These are phyloP conservation scores for Fagus crenata DNA, from an alignment of 306 rosid species.

Conservation along the genomic window DNA sequence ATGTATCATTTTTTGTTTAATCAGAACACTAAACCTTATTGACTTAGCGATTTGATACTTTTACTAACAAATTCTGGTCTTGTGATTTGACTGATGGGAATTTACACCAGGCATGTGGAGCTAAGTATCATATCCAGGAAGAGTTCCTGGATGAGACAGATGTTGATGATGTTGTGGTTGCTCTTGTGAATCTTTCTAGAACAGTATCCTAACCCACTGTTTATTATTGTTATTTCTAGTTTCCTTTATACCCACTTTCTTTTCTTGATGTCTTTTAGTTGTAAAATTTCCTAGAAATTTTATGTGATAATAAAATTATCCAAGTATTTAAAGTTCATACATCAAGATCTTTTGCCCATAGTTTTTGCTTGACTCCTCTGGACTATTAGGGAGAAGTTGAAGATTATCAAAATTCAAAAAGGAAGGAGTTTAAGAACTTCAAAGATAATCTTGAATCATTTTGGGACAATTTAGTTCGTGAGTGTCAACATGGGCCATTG, in stretches of 20 bases:
- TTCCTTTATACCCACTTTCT: neutral
- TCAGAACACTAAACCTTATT: neutral
- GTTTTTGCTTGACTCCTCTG: conserved; percentile 35
- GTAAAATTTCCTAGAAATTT: neutral
- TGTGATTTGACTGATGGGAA: conserved; percentile 17
- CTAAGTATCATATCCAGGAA: conserved; percentile 61
- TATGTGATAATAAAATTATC: neutral
- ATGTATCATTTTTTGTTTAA: conserved; percentile 13
- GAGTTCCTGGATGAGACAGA: conserved; percentile 80
- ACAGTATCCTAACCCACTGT: conserved; percentile 46
- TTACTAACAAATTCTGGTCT: neutral
- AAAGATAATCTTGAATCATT: conserved; percentile 84
- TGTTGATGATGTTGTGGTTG: conserved; percentile 92
- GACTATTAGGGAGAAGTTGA: conserved; percentile 73
- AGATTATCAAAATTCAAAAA: conserved; percentile 89
- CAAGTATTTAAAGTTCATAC: neutral
- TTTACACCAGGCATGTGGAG: conserved; percentile 82
- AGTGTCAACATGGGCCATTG: conserved; percentile 91
- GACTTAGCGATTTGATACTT: conserved; percentile 7
- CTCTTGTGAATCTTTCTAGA: conserved; percentile 82
- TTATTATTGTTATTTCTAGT: conserved; percentile 12
- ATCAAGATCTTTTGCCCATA: conserved; percentile 19
- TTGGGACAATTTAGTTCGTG: conserved; percentile 82
- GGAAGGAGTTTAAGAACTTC: conserved; percentile 81
- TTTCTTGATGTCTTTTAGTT: neutral